Evolutionary conservation across 179 eudicot genomes (phyloP).

Genomic region (Dionaea muscipula): DNA sequence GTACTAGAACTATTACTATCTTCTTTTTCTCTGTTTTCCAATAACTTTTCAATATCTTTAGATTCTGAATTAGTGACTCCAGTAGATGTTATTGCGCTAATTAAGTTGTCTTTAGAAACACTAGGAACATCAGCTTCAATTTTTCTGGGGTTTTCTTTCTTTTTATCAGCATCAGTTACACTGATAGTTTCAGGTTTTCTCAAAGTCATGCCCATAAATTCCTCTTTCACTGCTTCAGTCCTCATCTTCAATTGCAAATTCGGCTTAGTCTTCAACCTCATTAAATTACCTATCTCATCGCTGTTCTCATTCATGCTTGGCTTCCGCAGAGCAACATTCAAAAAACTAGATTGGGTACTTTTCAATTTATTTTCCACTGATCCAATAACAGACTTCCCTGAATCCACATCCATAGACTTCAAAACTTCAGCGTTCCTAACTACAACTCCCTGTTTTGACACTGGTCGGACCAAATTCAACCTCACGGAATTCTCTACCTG

Average conservation of each 20-base stretch:
- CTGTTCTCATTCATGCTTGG: constrained; percentile 32
- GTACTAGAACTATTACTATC: constrained; percentile 9
- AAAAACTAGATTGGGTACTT: constrained; percentile 20
- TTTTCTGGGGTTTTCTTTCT: constrained; percentile 16
- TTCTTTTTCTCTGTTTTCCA: background rate
- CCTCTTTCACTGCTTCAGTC: constrained; percentile 45
- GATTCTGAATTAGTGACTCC: constrained; percentile 13
- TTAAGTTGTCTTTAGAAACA: constrained; percentile 1
- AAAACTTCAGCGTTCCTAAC: constrained; percentile 7
- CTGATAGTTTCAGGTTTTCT: constrained; percentile 26
- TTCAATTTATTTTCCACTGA: background rate
- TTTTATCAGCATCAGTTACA: constrained; percentile 14
- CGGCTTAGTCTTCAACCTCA: constrained; percentile 39
- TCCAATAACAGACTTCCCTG: too few species aligned
- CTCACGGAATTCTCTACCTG: constrained; percentile 23
- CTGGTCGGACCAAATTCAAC: constrained; percentile 23
- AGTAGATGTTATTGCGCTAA: constrained; percentile 7
- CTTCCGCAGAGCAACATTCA: constrained; percentile 41
- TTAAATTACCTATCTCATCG: constrained; percentile 36
- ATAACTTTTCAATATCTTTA: background rate
- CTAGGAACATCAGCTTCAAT: constrained; percentile 4
- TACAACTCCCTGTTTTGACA: constrained; percentile 9
- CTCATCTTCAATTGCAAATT: constrained; percentile 58
- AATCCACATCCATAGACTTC: too few species aligned
- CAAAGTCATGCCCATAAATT: constrained; percentile 54